Base-by-base conservation (phyloP, 1,284 basidiomycete species). In the Malassezia sp. region DNA sequence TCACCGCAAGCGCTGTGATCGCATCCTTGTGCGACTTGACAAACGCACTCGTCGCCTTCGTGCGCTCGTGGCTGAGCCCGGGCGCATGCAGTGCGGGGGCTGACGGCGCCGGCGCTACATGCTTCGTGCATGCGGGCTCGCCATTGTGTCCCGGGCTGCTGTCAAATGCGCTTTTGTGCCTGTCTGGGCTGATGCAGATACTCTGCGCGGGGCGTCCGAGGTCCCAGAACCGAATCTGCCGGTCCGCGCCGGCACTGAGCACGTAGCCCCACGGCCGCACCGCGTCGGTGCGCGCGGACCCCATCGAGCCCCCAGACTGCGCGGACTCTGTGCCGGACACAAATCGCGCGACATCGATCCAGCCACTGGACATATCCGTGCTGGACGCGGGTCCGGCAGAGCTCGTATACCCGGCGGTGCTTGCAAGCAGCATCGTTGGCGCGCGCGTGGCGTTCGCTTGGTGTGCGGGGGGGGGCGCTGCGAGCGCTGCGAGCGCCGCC, bases 161-260 rank as follows among this genome's bases (percentile, higher is more conserved):
- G n/a, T n/a, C n/a, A n/a, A n/a, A n/a, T n/a, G n/a, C n/a, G n/a
- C n/a, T n/a, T n/a, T n/a, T n/a, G 24, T 27, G 34, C 4, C 24
- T 33, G 14, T 35, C 3, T 0, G 47, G 35, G 10, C 57, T 56
- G 5, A 62, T 47, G 2, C 49, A 52, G 0, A 51, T 30, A 12
- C 34, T 73, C 69, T 42, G 84, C 52, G 87, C 84, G 20, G 80
- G 70, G 54, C 75, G 51, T 5, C 61, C 70, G 37, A 91, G 71
- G 69, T 91, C 85, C 85, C 85, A 89, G 52, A 86, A 75, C 8
- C 84, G 77, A 35, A 91, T 74, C 59, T 78, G 80, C 30, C 80
- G 77, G 66, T 91, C 87, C 54, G 85, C 83, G 0, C 85, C 88
- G 0, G 81, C 85, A 31, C 77, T 83, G 29, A 89, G 72, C 71